These are phyloP conservation scores for Nakazawaea ernobii DNA, from an alignment of 805 yeast genomes.

Conservation along the genomic window DNA sequence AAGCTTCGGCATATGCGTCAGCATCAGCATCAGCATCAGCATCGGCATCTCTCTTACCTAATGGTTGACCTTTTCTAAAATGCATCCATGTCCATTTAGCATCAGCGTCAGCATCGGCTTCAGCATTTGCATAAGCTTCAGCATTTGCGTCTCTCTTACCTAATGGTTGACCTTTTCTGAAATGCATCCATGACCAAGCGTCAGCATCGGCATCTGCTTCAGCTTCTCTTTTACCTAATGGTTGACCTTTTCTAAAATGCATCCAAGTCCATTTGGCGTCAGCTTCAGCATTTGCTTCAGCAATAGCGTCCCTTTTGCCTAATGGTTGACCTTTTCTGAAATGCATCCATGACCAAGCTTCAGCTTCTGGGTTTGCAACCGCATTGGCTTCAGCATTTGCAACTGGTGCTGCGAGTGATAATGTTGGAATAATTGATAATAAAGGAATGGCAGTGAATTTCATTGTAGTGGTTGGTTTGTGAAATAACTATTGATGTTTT, in stretches of 20 bases:
- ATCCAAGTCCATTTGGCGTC: constrained; percentile 16
- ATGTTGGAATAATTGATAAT: background rate
- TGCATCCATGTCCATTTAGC: constrained; percentile 15
- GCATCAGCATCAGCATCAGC: constrained; percentile 23
- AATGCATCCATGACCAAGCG: constrained; percentile 8
- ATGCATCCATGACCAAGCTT: constrained; percentile 13
- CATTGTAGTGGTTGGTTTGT: constrained; percentile 10
- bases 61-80: constrained; percentile 16
- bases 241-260: constrained; percentile 15
- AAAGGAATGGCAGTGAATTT: constrained; percentile 13
- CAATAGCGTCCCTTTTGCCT: constrained; percentile 21
- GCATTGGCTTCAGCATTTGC: constrained; percentile 8
- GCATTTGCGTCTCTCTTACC: constrained; percentile 21
- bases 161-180: constrained; percentile 15
- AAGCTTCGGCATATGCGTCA: constrained; percentile 13
- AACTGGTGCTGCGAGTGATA: constrained; percentile 8
- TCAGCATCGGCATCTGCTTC: constrained; percentile 19
- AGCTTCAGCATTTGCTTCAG: constrained; percentile 20
- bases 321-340: constrained; percentile 14
- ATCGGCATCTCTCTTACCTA: constrained; percentile 19
- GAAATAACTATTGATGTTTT: no score
- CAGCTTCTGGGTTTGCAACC: constrained; percentile 7
- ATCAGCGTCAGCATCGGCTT: constrained; percentile 20
- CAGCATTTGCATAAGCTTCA: constrained; percentile 13
- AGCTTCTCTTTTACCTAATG: constrained; percentile 20